Evolutionary conservation across 2,329 filamentous ascomycete genomes (phyloP), one percentile per base, ranked within the genome.

Genomic region (Colletotrichum orbiculare): DNA sequence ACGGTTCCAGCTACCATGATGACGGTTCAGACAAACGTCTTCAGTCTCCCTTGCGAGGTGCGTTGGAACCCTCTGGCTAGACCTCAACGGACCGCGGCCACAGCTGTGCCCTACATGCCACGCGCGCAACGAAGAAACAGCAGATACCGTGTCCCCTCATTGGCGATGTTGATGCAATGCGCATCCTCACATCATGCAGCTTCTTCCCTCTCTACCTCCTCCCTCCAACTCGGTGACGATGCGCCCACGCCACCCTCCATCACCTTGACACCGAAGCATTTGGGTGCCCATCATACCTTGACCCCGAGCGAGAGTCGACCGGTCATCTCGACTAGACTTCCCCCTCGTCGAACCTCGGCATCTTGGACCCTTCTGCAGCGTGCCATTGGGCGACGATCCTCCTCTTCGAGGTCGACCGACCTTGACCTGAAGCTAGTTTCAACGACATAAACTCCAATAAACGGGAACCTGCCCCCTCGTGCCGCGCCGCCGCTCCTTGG

Each of bases 261-360:
- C 25, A 42, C 17, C 17, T 17, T 17, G 17, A 17, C 17, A 17
- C n/a, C 41, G 39, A 41, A 33, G 13, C 12, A 37, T 38, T 39
- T 38, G 38, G 25, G 9, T 9, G 17, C 43, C 38, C 42, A 64
- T 64, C n/a, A 41, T 13, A 12, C 41, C 13, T 52, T 33, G 15
- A 25, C 12, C 25, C 25, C 25, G 25, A 5, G 25, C 25, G 25
- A 25, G 4, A 54, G 15, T 17, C 7, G 15, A 33, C 25, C 33
- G 35, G 41, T 33, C 11, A 42, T 50, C 56, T 17, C 54, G 48
- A 45, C 38, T 39, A 25, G 6, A 15, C 41, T 15, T 46, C 46
- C 48, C 38, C 35, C 33, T 54, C 50, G 13, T n/a, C 50, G 41
- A 55, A 64, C 54, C 64, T 67, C 64, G 60, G 64, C 55, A 64